A percentile compares a stretch with the other conserved stretches of the same genome.
Evolutionary conservation across 2,329 filamentous ascomycete species (phyloP).

Genomic region (Colletotrichum acutatum): DNA sequence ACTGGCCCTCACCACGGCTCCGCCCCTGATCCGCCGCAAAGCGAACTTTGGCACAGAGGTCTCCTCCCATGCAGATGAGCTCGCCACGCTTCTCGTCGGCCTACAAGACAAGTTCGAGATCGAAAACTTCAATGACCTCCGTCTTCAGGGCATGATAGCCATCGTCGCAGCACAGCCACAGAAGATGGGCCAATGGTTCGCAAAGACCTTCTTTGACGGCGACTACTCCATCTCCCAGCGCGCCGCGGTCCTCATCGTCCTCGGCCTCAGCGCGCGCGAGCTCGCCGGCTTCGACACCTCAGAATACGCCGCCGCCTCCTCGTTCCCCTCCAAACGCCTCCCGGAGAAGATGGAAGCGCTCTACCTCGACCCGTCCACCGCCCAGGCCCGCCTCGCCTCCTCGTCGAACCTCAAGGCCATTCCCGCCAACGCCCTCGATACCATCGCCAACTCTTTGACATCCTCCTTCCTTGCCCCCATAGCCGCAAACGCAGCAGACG

Average conservation of each 20-base stretch:
- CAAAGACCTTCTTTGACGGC: constrained; percentile 87
- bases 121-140: constrained; percentile 79
- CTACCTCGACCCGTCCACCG: constrained; percentile 60
- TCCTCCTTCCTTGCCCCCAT: constrained; percentile 82
- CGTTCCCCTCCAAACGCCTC: constrained; percentile 85
- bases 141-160: constrained; percentile 84
- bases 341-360: constrained; percentile 78
- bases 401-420: constrained; percentile 60
- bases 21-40: constrained; percentile 87
- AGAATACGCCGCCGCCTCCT: constrained; percentile 57
- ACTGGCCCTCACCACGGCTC: constrained; percentile 80
- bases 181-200: constrained; percentile 85
- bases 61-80: constrained; percentile 82
- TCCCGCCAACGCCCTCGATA: constrained; percentile 71
- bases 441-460: constrained; percentile 74
- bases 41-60: constrained; percentile 90
- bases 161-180: constrained; percentile 80
- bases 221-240: constrained; percentile 91
- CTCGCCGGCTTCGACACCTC: constrained; percentile 79
- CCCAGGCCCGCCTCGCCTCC: constrained; percentile 35
- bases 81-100: constrained; percentile 81
- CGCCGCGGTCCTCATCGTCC: constrained; percentile 80
- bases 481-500: constrained; percentile 83
- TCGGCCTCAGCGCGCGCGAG: constrained; percentile 86
- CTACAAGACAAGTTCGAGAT: constrained; percentile 89